Evolutionary conservation across 179 eudicot species (phyloP), one percentile per base, ranked within the genome.

Genomic region (Drosera spatulata): DNA sequence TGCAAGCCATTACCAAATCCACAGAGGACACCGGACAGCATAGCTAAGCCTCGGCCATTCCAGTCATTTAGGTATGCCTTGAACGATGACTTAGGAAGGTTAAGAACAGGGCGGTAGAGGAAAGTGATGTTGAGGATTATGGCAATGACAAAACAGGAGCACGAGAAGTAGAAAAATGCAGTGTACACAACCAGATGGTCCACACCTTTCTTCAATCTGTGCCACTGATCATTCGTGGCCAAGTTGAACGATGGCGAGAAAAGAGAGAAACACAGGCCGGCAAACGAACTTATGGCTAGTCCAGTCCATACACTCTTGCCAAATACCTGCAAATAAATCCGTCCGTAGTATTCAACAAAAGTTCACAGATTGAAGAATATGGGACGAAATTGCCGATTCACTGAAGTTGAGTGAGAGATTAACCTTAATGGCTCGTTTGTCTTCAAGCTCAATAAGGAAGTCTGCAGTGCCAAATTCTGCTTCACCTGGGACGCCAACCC

Each of bases 1-100:
- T 91, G 97, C 51, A 87, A 90, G 22, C 97, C 97, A 33, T 85
- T 87, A 0, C 97, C 97, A 39, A 91, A 85, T 10, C 96, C 95
- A 63, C 96, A 88, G 11, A 91, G 73, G 52, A 88, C 55, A 6
- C 98, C 98, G 5, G 98, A 91, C 72, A 91, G 61, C 22, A 85
- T 58, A 11, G 98, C 98, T 95, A 91, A 91, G 7, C 94, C 80
- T 70, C 98, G 59, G 61, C 98, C 98, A 57, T 88, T 66, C 78
- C 84, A 83, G 71, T 91, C 98, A 0, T 61, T 43, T 14, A 88
- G 11, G 64, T 91, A 88, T 9, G 88, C 94, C 62, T 61, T 80
- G 10, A 88, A 44, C 0, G 96, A 80, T 38, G 98, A 88, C 66
- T 74, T 85, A 4, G 95, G 85, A 61, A 75, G 58, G 70, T 74